phyloP scores from a whole-genome alignment of 2,329 filamentous ascomycete species.

The Trichoderma sp. region DNA sequence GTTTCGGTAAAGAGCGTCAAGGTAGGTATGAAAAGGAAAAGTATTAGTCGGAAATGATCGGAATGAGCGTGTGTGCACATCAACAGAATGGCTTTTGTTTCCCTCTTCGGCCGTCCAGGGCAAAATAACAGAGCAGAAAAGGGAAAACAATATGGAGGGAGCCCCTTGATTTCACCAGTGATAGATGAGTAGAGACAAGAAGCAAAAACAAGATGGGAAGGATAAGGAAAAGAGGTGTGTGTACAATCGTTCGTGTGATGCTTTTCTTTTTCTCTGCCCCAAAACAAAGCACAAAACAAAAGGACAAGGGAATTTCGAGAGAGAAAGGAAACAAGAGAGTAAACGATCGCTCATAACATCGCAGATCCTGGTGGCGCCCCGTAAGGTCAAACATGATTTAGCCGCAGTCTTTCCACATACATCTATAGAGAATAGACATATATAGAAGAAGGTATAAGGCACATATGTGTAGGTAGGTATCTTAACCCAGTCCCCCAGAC shows the following conservation, averaged over 20 bases:
- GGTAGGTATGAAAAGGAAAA: not conserved
- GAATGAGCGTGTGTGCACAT: slow-evolving; percentile 23
- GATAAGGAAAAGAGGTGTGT: slow-evolving; percentile 7
- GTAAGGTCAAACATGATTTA: slow-evolving; percentile 10
- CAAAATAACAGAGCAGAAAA: not conserved
- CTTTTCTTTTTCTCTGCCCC: slow-evolving; percentile 2
- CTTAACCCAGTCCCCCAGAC: not conserved
- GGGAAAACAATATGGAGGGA: not conserved
- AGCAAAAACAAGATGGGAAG: not conserved
- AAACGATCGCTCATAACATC: slow-evolving; percentile 4
- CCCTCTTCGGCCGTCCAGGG: not conserved
- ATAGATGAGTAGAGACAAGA: not conserved
- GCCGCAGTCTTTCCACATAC: slow-evolving; percentile 1
- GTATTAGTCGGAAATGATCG: slow-evolving; percentile 3
- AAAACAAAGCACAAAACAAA: not conserved
- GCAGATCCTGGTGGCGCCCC: not conserved
- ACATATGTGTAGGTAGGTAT: slow-evolving; percentile 2
- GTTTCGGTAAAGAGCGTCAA: not conserved
- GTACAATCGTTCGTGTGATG: slow-evolving; percentile 13
- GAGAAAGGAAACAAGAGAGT: not conserved
- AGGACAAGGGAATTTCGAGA: not conserved
- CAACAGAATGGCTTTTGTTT: not conserved
- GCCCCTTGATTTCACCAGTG: slow-evolving; percentile 9
- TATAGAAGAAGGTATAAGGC: no score
- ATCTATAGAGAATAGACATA: not conserved